A percentile compares a stretch with the other conserved stretches of the same genome.
Evolutionary conservation across 2,329 filamentous ascomycete species (phyloP).

Genomic region (Ophiostoma pallidulum): DNA sequence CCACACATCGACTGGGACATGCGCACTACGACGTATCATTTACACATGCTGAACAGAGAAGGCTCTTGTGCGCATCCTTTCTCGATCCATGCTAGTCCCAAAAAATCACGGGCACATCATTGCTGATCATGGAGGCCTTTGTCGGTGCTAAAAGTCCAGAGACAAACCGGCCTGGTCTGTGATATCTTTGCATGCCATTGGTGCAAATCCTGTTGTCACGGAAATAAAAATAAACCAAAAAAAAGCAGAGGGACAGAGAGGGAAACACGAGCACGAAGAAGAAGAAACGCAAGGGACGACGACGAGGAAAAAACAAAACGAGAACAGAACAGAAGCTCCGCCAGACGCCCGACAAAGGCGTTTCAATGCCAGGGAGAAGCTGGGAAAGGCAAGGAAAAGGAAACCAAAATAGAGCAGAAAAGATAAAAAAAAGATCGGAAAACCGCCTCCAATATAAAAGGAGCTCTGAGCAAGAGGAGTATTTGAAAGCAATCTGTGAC

Average conservation of each 20-base stretch:
- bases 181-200: background rate
- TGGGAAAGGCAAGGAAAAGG: background rate
- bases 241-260: background rate
- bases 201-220: background rate
- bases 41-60: too few relatives aligned
- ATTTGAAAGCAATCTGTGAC: too few relatives aligned
- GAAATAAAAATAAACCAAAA: background rate
- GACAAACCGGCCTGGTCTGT: background rate
- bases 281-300: background rate
- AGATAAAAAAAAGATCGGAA: background rate
- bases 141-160: background rate
- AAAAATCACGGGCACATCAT: slow-evolving; percentile 3
- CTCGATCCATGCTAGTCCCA: background rate
- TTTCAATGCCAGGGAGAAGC: background rate
- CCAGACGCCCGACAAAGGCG: too few relatives aligned
- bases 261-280: background rate
- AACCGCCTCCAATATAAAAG: background rate
- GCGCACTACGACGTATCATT: background rate
- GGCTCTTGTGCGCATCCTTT: background rate
- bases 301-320: background rate
- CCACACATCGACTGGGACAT: background rate
- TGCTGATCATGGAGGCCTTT: slow-evolving; percentile 2
- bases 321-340: background rate
- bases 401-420: too few relatives aligned
- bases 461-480: background rate